Base-by-base conservation (phyloP, 2,329 filamentous ascomycete species). In the Trichophyton simii region DNA sequence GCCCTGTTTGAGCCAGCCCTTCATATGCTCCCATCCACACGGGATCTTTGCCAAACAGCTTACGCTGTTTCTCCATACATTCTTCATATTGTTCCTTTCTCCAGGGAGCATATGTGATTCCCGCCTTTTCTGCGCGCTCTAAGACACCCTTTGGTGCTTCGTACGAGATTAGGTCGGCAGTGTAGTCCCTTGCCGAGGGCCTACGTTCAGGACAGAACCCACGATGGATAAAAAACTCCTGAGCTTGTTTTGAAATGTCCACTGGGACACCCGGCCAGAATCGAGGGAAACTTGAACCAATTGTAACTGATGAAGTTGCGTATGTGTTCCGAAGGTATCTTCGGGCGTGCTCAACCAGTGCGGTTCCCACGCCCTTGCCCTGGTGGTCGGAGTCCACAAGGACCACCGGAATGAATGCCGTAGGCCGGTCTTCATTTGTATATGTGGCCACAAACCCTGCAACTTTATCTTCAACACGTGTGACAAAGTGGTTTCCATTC, bases 221-320 rank as follows among this genome's bases (percentile, higher is more conserved):
- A 60, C 76, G 71, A 60, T 77, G 73, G 7, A 72, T 69, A 57
- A 77, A 76, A 63, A 78, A 79, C 2, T 72, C 65, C 25, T 74
- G 72, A 2, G 68, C 66, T 1, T 65, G 57, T 46, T 69, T 64
- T 4, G 72, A 65, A 36, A 79, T 66, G 57, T 77, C 73, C 1
- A 68, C 66, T 1, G 76, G 77, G 2, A 79, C 70, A 1, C 74
- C 75, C 3, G 76, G 76, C 74, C 76, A 79, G 63, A 79, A 75
- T n/a, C 77, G 69, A 36, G 77, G 77, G 48, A 76, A 76, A 2
- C 65, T 62, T 25, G 70, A 72, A 11, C 70, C 69, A 20, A 73
- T 66, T 4, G 61, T 63, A 9, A 72, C 62, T 41, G 64, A 62
- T 41, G 61, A 48, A 4, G 60, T 48, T 22, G 36, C 42, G 38